Percentiles rank a stretch among this genome's conserved stretches.
These are phyloP conservation scores for Sporisorium graminicola DNA, from an alignment of 1,284 basidiomycete species.

Conservation along the genomic window DNA sequence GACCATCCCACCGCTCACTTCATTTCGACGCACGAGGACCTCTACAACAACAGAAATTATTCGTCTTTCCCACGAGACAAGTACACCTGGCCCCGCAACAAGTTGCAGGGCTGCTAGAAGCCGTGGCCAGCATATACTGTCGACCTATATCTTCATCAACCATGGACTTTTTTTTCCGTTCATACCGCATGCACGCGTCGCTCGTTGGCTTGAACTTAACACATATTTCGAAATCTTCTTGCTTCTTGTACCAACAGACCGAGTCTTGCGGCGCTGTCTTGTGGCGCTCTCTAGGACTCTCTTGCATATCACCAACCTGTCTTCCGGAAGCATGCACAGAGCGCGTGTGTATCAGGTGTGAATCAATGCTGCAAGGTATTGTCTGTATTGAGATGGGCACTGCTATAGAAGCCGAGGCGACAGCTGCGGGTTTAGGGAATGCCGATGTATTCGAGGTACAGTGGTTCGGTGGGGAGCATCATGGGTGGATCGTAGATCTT, in stretches of 20 bases:
- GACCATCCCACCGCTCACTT: slow-evolving; percentile 66
- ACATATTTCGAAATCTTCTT: neutral
- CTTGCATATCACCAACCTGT: neutral
- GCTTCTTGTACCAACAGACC: slow-evolving; percentile 9
- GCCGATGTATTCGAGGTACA: slow-evolving; percentile 54
- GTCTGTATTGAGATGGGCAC: slow-evolving; percentile 8
- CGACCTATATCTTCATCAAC: neutral
- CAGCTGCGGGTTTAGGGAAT: slow-evolving; percentile 15
- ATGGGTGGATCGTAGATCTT: slow-evolving; percentile 63
- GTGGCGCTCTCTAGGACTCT: neutral
- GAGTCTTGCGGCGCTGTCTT: neutral
- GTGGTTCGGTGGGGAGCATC: slow-evolving; percentile 61
- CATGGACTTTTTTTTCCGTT: slow-evolving; percentile 3
- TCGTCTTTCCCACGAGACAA: slow-evolving; percentile 54
- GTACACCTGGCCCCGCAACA: slow-evolving; percentile 61
- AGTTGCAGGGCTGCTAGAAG: slow-evolving; percentile 48
- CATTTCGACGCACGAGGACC: slow-evolving; percentile 58
- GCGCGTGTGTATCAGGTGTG: neutral
- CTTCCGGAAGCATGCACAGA: neutral
- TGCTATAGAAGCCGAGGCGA: neutral
- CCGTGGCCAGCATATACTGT: neutral
- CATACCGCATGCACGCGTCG: neutral
- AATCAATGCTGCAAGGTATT: slow-evolving; percentile 4
- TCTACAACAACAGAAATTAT: slow-evolving; percentile 66
- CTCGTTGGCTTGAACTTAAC: neutral